A percentile compares a stretch with the other conserved stretches of the same genome.
phyloP scores from a whole-genome alignment of 2,329 filamentous ascomycete species.

The Aureobasidium sp. region DNA sequence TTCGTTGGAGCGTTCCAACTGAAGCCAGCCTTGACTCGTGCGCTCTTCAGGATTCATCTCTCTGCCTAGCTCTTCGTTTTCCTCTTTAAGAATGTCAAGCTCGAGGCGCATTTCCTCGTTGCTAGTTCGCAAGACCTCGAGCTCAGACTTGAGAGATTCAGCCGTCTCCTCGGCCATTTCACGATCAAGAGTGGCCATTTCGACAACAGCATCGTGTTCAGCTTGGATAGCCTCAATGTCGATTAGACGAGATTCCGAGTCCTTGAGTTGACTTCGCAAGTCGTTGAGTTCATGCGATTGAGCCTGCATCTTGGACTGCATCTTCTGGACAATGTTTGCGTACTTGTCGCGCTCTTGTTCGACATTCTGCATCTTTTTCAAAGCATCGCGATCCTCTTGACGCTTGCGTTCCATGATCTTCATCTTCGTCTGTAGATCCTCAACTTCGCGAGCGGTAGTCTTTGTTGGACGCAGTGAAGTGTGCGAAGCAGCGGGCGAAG shows the following conservation, averaged over 20 bases:
- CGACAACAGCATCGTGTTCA: constrained; percentile 76
- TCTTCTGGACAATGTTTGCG: constrained; percentile 77
- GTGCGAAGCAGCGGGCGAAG: constrained; percentile 20
- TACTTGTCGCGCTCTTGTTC: constrained; percentile 70
- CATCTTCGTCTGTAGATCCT: constrained; percentile 82
- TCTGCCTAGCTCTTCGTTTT: constrained; percentile 74
- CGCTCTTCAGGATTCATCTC: constrained; percentile 85
- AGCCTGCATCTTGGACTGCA: constrained; percentile 81
- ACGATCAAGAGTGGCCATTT: constrained; percentile 79
- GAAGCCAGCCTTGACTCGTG: constrained; percentile 77
- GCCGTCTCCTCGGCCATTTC: constrained; percentile 95
- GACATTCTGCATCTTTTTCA: constrained; percentile 68
- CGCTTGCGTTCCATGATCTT: constrained; percentile 82
- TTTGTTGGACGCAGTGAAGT: constrained; percentile 25
- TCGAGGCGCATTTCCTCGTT: constrained; percentile 81
- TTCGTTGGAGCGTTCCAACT: constrained; percentile 86
- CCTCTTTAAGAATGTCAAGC: constrained; percentile 75
- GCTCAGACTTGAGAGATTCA: constrained; percentile 70
- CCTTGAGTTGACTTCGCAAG: constrained; percentile 67
- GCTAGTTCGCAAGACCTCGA: constrained; percentile 66
- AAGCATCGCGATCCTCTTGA: constrained; percentile 72
- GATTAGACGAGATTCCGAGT: constrained; percentile 61
- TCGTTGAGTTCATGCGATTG: constrained; percentile 73
- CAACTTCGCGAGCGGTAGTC: constrained; percentile 53
- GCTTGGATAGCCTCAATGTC: constrained; percentile 65